These are phyloP conservation scores for Auricularia sp. DNA, from an alignment of 768 basidiomycete genomes.

Conservation along the genomic window DNA sequence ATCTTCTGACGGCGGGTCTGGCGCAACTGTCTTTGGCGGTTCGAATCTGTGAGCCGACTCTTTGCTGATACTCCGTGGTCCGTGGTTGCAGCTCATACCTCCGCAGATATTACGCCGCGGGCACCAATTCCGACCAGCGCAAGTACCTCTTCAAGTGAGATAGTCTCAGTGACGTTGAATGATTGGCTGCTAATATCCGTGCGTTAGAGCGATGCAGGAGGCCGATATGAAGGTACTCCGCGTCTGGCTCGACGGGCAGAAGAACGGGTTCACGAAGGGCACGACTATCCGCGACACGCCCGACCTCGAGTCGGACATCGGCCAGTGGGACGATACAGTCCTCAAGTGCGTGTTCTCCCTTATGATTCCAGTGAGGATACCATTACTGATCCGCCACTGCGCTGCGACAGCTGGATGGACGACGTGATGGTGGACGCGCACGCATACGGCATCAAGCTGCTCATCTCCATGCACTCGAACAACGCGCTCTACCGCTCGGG, in stretches of 20 bases:
- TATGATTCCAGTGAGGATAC: too few relatives aligned
- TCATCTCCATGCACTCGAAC: slow-evolving; percentile 3
- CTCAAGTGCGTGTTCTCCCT: slow-evolving; percentile 14
- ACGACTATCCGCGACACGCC: slow-evolving; percentile 19
- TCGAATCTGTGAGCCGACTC: background rate
- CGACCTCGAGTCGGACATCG: slow-evolving; percentile 27
- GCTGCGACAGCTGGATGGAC: slow-evolving; percentile 16
- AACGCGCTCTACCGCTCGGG: slow-evolving; percentile 14
- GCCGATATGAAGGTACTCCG: slow-evolving; percentile 16
- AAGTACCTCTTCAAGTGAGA: background rate
- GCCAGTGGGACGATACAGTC: slow-evolving; percentile 29
- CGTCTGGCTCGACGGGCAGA: slow-evolving; percentile 22
- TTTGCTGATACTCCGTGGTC: too few relatives aligned
- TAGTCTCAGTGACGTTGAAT: background rate
- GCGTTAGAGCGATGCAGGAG: background rate
- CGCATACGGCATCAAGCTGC: slow-evolving; percentile 23
- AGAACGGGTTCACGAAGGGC: slow-evolving; percentile 8
- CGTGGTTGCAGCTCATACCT: too few relatives aligned
- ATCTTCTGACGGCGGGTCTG: background rate
- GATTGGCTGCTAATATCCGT: background rate
- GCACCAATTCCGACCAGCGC: background rate
- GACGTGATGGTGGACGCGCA: slow-evolving; percentile 31
- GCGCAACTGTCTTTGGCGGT: background rate
- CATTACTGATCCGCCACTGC: too few relatives aligned
- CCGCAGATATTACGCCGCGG: background rate